Evolutionary conservation across 2,329 filamentous ascomycete species (phyloP).

Genomic region (Monosporascus sp.): DNA sequence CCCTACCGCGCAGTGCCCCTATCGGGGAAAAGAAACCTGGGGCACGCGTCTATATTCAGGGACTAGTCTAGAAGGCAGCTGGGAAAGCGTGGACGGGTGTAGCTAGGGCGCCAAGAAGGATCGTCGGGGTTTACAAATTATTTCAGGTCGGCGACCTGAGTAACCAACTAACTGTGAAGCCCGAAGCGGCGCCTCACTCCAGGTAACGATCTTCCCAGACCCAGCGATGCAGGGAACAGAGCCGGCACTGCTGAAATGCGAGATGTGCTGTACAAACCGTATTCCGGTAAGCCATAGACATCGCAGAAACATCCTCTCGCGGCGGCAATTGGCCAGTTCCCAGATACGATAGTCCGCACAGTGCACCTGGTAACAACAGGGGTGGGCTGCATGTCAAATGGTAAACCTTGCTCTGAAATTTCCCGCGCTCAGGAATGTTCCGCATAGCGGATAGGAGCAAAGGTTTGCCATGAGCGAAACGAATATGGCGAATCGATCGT

Average conservation of each 20-base stretch:
- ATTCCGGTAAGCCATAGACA: too few species aligned
- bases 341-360: neutral
- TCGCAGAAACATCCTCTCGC: neutral
- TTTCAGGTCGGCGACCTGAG: conserved; percentile 18
- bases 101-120: conserved; percentile 11
- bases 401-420: neutral
- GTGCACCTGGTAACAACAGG: neutral
- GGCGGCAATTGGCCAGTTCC: neutral
- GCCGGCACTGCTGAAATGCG: neutral
- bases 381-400: neutral
- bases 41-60: too few species aligned
- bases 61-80: too few species aligned
- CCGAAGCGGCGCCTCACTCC: conserved; percentile 14
- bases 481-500: neutral
- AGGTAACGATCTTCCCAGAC: conserved; percentile 15
- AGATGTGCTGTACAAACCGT: neutral
- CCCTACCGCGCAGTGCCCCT: too few species aligned
- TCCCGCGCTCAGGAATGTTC: neutral
- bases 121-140: conserved; percentile 18
- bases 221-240: conserved; percentile 3
- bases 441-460: neutral
- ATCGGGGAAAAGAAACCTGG: too few species aligned
- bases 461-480: neutral
- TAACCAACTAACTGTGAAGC: conserved; percentile 16
- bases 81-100: too few species aligned